Evolutionary conservation across 1,284 basidiomycete species (phyloP).

Genomic region (Heterobasidion annosum): DNA sequence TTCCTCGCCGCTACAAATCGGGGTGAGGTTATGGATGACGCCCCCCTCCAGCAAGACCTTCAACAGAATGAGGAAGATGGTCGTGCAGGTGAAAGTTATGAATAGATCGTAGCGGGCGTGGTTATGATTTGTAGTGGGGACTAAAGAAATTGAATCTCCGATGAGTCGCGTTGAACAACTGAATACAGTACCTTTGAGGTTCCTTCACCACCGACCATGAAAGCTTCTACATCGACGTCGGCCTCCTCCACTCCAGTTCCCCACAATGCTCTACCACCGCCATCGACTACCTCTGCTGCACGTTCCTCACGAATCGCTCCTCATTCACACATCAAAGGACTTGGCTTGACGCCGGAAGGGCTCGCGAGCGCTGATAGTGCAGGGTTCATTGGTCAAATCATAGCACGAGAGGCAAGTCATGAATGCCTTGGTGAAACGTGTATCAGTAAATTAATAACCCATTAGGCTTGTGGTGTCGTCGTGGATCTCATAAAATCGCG

Average conservation of each 20-base stretch:
- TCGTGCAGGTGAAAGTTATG: too few species aligned
- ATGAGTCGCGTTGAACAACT: not conserved
- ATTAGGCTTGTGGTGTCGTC: constrained; percentile 84
- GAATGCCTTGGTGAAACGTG: not conserved
- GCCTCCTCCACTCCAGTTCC: constrained; percentile 47
- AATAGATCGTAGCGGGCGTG: too few species aligned
- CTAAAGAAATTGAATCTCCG: too few species aligned
- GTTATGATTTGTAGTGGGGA: too few species aligned
- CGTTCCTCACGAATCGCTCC: constrained; percentile 84
- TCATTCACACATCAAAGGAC: constrained; percentile 94
- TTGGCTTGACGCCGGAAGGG: constrained; percentile 86
- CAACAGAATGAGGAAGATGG: too few species aligned
- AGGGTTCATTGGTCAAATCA: constrained; percentile 88
- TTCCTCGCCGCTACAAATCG: too few species aligned
- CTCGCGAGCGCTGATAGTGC: constrained; percentile 65
- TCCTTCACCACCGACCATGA: constrained; percentile 18
- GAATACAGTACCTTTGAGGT: not conserved
- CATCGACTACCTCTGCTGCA: constrained; percentile 47
- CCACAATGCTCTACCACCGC: constrained; percentile 65
- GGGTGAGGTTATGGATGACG: too few species aligned
- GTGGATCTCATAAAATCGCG: constrained; percentile 87
- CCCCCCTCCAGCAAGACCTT: too few species aligned
- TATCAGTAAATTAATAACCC: not conserved
- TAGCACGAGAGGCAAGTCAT: constrained; percentile 75
- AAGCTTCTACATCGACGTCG: constrained; percentile 23